Percentiles rank a stretch among this genome's conserved stretches.
phyloP scores from a whole-genome alignment of 73 alveolate species.

The Effrenium voratum region DNA sequence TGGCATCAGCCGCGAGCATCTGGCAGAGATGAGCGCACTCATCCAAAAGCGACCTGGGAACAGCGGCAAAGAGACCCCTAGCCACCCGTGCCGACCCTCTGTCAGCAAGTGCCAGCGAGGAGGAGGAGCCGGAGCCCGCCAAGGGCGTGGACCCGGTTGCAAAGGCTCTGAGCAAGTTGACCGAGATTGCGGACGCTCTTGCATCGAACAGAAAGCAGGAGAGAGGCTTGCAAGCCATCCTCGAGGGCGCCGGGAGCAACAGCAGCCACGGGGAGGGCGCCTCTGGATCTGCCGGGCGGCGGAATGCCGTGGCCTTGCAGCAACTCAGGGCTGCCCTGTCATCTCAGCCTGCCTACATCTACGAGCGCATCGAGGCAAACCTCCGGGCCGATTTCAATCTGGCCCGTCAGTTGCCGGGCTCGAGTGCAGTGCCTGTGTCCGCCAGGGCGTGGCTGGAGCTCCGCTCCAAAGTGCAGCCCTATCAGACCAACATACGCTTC shows the following conservation, averaged over 20 bases:
- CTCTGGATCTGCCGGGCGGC: background rate
- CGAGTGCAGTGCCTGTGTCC: background rate
- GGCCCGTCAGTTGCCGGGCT: background rate
- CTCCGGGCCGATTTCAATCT: background rate
- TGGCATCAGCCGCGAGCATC: no score
- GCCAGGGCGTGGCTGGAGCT: constrained; percentile 1
- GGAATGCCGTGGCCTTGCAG: background rate
- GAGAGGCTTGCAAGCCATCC: background rate
- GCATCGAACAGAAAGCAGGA: background rate
- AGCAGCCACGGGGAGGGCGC: background rate
- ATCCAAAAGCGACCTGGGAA: no score
- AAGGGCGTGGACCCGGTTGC: no score
- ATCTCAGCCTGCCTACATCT: background rate
- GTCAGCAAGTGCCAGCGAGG: no score
- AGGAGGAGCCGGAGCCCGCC: no score
- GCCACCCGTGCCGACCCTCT: no score
- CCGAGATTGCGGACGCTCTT: background rate
- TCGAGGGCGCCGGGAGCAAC: background rate
- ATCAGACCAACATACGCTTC: background rate
- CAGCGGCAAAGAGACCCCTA: no score
- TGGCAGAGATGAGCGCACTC: no score
- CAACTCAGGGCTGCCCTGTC: background rate
- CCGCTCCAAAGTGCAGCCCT: background rate
- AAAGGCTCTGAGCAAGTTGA: background rate
- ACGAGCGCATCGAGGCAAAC: background rate